Evolutionary conservation across 2,329 filamentous ascomycete species (phyloP).

Genomic region (Pestalotiopsis fici): DNA sequence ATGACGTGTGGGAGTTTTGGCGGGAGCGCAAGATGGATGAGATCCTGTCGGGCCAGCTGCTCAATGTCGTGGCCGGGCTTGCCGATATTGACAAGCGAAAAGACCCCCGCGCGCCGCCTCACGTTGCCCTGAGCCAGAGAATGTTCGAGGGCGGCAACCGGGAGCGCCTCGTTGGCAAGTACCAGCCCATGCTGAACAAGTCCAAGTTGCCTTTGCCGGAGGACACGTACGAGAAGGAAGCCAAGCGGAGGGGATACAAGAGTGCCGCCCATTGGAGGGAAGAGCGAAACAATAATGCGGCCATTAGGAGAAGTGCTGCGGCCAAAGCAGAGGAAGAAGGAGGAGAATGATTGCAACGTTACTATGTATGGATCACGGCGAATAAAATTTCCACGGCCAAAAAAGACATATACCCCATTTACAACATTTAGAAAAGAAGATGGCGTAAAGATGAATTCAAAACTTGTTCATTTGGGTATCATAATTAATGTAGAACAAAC

Average conservation of each 20-base stretch:
- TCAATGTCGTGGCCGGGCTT: slow-evolving; percentile 59
- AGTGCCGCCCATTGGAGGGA: slow-evolving; percentile 46
- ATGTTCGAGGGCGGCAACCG: slow-evolving; percentile 59
- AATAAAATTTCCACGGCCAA: not conserved
- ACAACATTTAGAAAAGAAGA: not conserved
- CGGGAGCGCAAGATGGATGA: slow-evolving; percentile 87
- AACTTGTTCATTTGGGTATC: not conserved
- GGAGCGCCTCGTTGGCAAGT: slow-evolving; percentile 52
- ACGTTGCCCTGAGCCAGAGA: slow-evolving; percentile 27
- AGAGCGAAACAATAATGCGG: slow-evolving; percentile 16
- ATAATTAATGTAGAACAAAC: not conserved
- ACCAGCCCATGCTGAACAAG: slow-evolving; percentile 56
- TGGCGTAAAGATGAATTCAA: not conserved
- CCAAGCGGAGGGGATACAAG: slow-evolving; percentile 60
- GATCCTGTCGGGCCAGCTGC: slow-evolving; percentile 72
- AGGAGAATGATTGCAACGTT: not conserved
- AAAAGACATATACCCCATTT: not conserved
- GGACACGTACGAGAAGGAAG: slow-evolving; percentile 62
- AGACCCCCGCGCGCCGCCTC: slow-evolving; percentile 14
- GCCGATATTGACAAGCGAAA: slow-evolving; percentile 20
- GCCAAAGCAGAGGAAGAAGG: not conserved
- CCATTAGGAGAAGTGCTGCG: not conserved
- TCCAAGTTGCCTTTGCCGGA: slow-evolving; percentile 48
- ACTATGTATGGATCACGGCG: not conserved
- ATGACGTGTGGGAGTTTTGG: slow-evolving; percentile 83